phyloP scores from a whole-genome alignment of 2,329 filamentous ascomycete genomes.

The Penicillium glabrum region DNA sequence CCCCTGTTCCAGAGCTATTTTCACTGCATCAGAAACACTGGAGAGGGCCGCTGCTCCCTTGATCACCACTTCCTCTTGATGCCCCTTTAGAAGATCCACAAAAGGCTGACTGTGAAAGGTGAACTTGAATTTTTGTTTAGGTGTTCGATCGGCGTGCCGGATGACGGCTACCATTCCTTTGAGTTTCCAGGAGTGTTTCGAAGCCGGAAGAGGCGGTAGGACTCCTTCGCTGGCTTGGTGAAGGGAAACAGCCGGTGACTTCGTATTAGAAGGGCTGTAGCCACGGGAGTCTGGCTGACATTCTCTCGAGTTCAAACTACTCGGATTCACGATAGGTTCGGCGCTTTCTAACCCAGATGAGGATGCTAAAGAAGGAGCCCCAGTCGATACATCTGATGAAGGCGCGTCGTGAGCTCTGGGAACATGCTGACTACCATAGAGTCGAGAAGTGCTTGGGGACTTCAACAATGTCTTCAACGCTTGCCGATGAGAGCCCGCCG shows the following conservation, averaged over 20 bases:
- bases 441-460: slow-evolving; percentile 63
- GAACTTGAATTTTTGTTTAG: slow-evolving; percentile 99
- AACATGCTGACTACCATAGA: slow-evolving; percentile 50
- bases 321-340: slow-evolving; percentile 21
- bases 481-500: slow-evolving; percentile 43
- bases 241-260: slow-evolving; percentile 26
- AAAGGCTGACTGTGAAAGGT: slow-evolving; percentile 97
- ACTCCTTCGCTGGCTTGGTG: slow-evolving; percentile 26
- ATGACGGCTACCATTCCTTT: slow-evolving; percentile 98
- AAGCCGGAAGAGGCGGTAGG: slow-evolving; percentile 60
- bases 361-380: slow-evolving; percentile 33
- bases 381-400: slow-evolving; percentile 45
- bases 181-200: slow-evolving; percentile 94
- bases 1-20: slow-evolving; percentile 72
- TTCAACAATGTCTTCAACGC: slow-evolving; percentile 61
- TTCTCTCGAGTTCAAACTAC: slow-evolving; percentile 22
- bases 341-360: slow-evolving; percentile 33
- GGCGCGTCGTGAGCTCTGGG: slow-evolving; percentile 41
- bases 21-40: slow-evolving; percentile 86
- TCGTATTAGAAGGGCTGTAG: slow-evolving; percentile 25
- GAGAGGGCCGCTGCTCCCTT: slow-evolving; percentile 87
- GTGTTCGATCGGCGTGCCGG: slow-evolving; percentile 92
- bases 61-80: slow-evolving; percentile 92
- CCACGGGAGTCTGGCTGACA: slow-evolving; percentile 18
- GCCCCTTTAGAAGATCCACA: slow-evolving; percentile 88